Base-by-base conservation (phyloP, 108 stramenopile species). In the Cyclotella sp. region DNA sequence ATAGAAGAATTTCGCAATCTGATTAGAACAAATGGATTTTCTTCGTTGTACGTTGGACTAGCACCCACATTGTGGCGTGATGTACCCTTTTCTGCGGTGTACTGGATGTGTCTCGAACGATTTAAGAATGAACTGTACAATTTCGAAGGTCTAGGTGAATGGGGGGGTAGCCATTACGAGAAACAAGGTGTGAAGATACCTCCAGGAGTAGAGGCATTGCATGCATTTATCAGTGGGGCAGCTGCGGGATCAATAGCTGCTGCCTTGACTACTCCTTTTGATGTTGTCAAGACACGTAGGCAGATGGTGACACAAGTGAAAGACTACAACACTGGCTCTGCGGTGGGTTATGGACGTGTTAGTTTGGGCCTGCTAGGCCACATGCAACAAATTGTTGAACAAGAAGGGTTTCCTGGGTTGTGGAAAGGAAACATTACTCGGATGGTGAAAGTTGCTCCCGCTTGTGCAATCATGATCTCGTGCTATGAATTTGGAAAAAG, bases 201-300 rank as follows among this genome's bases (percentile, higher is more conserved):
- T 30, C 61, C 77, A 6, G 26, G 43, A 40, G 29, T 78, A 1
- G 63, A 65, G 62, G 82, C 77, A 19, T 73, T 72, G 5, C 73
- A 82, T 30, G 88, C 96, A 5, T 90, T 98, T 61, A 42, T 94
- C 11, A 85, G 87, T 73, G 96, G 98, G 6, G 84, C 90, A 29
- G 74, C 79, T 7, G 86, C 96, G 0, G 97, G 97, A 26, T 77
- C 84, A 15, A 73, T 97, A 44, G 97, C 98, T 16, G 95, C 97
- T 28, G 73, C 91, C 15, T 73, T 88, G 9, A 98, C 97, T 7
- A 97, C 97, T n/a, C 98, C 98, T 9, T 90, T 97, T 43, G 98
- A 98, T 80, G 97, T 99, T 29, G 84, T 97, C 76, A 99, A 99
- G 78, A 98, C 97, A 6, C 84, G 94, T 41, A 80, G 71, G 42